Conservation (phyloP, 139 green algal species). For the Coccomyxa sp. region DNA sequence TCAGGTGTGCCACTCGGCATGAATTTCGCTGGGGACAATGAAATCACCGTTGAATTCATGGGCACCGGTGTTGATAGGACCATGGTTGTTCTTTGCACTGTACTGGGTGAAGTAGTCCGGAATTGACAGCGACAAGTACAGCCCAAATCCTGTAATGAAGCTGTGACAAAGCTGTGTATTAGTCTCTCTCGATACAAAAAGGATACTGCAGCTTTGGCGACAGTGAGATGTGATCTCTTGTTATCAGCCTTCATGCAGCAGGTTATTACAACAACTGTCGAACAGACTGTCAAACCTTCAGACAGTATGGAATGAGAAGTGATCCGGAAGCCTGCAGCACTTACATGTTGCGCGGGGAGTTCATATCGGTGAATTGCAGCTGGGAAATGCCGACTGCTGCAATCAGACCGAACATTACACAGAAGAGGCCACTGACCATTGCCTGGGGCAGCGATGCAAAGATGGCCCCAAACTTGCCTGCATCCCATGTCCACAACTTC, state of each 20-base stretch:
- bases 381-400: constrained; percentile 37
- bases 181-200: too few species aligned
- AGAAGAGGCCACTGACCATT: constrained; percentile 62
- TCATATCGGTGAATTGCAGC: constrained; percentile 45
- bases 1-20: not conserved
- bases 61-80: constrained; percentile 43
- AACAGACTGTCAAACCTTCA: too few species aligned
- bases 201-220: too few species aligned
- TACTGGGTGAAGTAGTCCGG: constrained; percentile 54
- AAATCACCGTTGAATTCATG: constrained; percentile 33
- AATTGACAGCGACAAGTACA: constrained; percentile 57
- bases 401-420: constrained; percentile 54
- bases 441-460: constrained; percentile 59
- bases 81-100: constrained; percentile 26
- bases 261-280: too few species aligned
- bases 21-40: too few species aligned
- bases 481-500: not conserved
- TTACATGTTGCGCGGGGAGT: constrained; percentile 50
- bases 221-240: too few species aligned
- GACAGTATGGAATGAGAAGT: too few species aligned
- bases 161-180: too few species aligned
- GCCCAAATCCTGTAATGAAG: constrained; percentile 50
- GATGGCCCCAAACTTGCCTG: constrained; percentile 71
- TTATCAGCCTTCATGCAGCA: too few species aligned
- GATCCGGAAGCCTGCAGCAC: too few species aligned